Evolutionary conservation across 148 eudicot genomes (phyloP).

Genomic region (Talinum fruticosum): DNA sequence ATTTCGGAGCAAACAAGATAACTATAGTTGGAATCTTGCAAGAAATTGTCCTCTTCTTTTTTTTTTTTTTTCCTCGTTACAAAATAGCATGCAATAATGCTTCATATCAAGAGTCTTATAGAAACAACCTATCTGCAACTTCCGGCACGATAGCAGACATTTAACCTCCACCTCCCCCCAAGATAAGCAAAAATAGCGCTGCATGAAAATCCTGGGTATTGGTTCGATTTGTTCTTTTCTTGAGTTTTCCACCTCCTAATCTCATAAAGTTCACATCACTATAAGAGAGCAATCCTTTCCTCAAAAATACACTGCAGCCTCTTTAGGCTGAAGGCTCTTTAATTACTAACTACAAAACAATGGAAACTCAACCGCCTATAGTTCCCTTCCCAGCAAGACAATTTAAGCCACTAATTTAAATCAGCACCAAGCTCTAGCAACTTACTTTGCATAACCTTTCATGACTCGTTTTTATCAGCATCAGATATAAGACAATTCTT

Average conservation of each 20-base stretch:
- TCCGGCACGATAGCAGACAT: too few relatives aligned
- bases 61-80: neutral
- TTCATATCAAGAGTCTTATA: neutral
- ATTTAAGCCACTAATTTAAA: neutral
- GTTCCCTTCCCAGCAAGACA: neutral
- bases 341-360: neutral
- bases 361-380: neutral
- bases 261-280: neutral
- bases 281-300: neutral
- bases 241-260: neutral
- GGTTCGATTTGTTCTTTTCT: neutral
- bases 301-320: neutral
- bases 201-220: neutral
- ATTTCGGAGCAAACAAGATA: neutral
- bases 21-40: neutral
- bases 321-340: neutral
- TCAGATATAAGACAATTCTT: neutral
- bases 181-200: too few relatives aligned
- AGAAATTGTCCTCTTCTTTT: neutral
- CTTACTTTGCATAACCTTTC: neutral
- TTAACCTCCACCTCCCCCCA: too few relatives aligned
- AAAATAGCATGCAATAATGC: neutral
- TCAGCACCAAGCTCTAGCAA: neutral
- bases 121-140: too few relatives aligned
- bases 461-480: neutral